A percentile compares a stretch with the other conserved stretches of the same genome.
Evolutionary conservation across 2,329 filamentous ascomycete genomes (phyloP).

Genomic region (Didymella segeticola): DNA sequence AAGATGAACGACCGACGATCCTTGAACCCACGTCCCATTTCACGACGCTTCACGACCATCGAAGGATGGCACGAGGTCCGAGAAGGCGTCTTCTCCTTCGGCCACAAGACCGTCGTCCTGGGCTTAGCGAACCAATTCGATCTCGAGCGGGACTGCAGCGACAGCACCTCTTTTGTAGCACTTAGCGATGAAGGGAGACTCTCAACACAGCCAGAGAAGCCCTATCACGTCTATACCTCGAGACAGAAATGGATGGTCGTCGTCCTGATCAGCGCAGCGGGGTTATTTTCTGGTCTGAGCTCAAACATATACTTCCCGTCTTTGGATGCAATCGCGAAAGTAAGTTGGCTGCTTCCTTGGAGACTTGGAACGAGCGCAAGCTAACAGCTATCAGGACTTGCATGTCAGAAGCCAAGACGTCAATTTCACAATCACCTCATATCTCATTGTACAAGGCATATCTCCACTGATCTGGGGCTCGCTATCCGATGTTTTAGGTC

Average conservation of each 20-base stretch:
- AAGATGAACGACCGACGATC: neutral
- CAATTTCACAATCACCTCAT: constrained; percentile 44
- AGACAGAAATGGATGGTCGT: constrained; percentile 21
- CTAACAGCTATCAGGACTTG: constrained; percentile 36
- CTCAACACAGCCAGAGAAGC: neutral
- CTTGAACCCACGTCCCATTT: neutral
- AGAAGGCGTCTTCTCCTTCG: constrained; percentile 17
- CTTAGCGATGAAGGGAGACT: neutral
- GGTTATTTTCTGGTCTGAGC: constrained; percentile 54
- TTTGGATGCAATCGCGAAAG: constrained; percentile 38
- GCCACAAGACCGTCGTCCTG: constrained; percentile 11
- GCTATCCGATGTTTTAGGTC: constrained; percentile 56
- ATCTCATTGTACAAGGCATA: constrained; percentile 56
- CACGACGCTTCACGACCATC: constrained; percentile 26
- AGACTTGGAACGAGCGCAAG: neutral
- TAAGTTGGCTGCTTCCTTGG: neutral
- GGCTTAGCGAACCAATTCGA: neutral
- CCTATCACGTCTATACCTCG: neutral
- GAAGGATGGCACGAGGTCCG: constrained; percentile 26
- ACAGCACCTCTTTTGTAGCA: neutral
- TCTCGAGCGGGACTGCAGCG: neutral
- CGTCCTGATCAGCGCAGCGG: constrained; percentile 43
- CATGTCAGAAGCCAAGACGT: constrained; percentile 34
- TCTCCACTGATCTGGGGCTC: constrained; percentile 59
- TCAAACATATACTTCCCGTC: constrained; percentile 57